A percentile compares a stretch with the other conserved stretches of the same genome.
Conservation (phyloP, 2,329 filamentous ascomycete genomes). For the Exophiala sp. region DNA sequence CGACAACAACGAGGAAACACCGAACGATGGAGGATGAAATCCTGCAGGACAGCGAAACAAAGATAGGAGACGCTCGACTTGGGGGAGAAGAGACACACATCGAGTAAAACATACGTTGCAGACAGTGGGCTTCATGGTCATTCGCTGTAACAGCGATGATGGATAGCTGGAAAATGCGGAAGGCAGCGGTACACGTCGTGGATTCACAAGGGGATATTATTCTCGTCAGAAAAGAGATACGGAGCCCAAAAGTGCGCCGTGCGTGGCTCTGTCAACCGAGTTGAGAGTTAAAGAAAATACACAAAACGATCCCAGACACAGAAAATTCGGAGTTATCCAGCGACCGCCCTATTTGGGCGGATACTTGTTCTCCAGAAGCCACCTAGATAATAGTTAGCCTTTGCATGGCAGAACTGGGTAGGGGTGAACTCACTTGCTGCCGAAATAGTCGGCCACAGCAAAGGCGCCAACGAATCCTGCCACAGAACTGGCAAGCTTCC, state of each 20-base stretch:
- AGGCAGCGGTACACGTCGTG: no score
- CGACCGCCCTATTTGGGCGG: constrained; percentile 39
- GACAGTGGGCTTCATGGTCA: background rate
- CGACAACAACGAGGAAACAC: background rate
- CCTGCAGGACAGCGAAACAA: background rate
- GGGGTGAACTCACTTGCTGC: constrained; percentile 43
- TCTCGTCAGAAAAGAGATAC: constrained; percentile 17
- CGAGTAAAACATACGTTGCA: background rate
- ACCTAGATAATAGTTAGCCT: constrained; percentile 33
- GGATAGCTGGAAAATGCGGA: background rate
- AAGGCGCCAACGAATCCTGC: constrained; percentile 42
- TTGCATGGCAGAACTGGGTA: background rate
- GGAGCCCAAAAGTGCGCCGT: constrained; percentile 15
- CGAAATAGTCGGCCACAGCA: constrained; percentile 43
- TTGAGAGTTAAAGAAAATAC: constrained; percentile 17
- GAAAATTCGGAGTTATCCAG: background rate
- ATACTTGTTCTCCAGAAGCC: constrained; percentile 48
- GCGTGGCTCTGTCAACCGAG: constrained; percentile 22
- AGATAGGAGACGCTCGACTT: background rate
- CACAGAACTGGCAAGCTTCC: constrained; percentile 41
- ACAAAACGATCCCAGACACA: constrained; percentile 6
- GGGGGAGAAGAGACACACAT: background rate
- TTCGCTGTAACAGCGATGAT: background rate
- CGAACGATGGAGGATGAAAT: background rate
- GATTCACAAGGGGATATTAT: constrained; percentile 23